Base-by-base conservation (phyloP, 2,329 filamentous ascomycete species). In the Keithomyces neogunnii region DNA sequence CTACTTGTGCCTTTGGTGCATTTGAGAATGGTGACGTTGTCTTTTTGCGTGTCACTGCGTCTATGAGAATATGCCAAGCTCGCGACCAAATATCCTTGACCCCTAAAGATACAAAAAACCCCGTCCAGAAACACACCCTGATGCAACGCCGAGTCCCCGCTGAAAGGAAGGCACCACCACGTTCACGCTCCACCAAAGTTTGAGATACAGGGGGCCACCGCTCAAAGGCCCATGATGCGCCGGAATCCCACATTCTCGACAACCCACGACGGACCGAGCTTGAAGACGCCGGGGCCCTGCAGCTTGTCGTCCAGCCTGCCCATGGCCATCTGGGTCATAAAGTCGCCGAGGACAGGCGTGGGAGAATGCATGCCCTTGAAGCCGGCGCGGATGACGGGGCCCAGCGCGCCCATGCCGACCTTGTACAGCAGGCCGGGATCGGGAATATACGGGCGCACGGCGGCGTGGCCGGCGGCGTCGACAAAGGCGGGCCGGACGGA, bases 401-500 rank as follows among this genome's bases (percentile, higher is more conserved):
- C 54, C 2, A 76, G 5, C 1, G 63, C 3, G 0, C 48, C 40
- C 2, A 48, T 11, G 2, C 52, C 13, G 0, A 57, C 32, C 5
- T 49, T 58, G 40, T 57, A 56, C 6, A 59, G 0, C 2, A 59
- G 0, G 1, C 65, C 61, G 4, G 56, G 56, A 1, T 60, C 36
- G 0, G 74, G 73, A 1, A 75, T 53, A 56, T 74, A 78, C 1
- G 67, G 62, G 53, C 64, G 59, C 52, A 77, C 70, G 9, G 68
- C 66, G 1, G 59, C 55, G 55, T 79, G 79, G 1, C 48, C 54
- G 3, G 55, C 47, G 2, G 59, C 53, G 54, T 89, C 86, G 9
- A 89, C 77, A 6, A 69, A 76, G 0, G 62, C 79, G 0, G 85
- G 83, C 0, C 86, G 74, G 5, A 84, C 69, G 9, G 75, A 80